Percentiles rank a stretch among this genome's conserved stretches.
These are phyloP conservation scores for Neurospora intermedia DNA, from an alignment of 495 filamentous ascomycete genomes.

Conservation along the genomic window DNA sequence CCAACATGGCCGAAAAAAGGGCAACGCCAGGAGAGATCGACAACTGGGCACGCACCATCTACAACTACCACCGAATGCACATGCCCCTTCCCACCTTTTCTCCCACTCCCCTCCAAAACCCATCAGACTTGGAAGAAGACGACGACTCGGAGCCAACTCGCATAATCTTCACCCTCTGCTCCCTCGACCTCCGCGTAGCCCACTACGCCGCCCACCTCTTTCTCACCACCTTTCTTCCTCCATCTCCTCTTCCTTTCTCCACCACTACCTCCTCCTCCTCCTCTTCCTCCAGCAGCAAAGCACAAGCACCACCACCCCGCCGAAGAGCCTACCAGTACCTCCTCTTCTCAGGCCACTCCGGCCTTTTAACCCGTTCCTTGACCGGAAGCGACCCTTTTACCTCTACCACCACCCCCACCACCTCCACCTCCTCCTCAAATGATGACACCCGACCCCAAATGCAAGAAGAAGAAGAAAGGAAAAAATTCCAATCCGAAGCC, in stretches of 20 bases:
- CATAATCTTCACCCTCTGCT: slow-evolving; percentile 28
- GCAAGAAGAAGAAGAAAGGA: too few relatives aligned
- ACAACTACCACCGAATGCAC: slow-evolving; percentile 29
- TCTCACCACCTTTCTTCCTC: slow-evolving; percentile 21
- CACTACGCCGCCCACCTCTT: slow-evolving; percentile 23
- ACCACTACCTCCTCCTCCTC: slow-evolving; percentile 10
- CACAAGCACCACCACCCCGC: neutral
- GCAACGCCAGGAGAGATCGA: neutral
- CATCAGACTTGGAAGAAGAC: neutral
- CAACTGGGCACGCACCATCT: slow-evolving; percentile 9
- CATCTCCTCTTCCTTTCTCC: slow-evolving; percentile 22
- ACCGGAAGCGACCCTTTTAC: neutral
- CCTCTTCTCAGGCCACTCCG: slow-evolving; percentile 27
- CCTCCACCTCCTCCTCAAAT: neutral
- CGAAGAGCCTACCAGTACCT: slow-evolving; percentile 5
- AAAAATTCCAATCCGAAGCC: slow-evolving; percentile 18
- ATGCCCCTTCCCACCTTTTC: slow-evolving; percentile 14
- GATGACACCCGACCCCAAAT: neutral
- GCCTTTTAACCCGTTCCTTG: slow-evolving; percentile 24
- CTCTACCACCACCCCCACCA: neutral
- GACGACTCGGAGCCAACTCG: slow-evolving; percentile 1
- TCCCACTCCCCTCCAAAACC: slow-evolving; percentile 8
- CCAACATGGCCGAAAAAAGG: neutral
- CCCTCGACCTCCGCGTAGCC: slow-evolving; percentile 28
- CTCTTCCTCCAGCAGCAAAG: neutral